Base-by-base conservation (phyloP, 768 basidiomycete species). In the Lactarius trivialis region DNA sequence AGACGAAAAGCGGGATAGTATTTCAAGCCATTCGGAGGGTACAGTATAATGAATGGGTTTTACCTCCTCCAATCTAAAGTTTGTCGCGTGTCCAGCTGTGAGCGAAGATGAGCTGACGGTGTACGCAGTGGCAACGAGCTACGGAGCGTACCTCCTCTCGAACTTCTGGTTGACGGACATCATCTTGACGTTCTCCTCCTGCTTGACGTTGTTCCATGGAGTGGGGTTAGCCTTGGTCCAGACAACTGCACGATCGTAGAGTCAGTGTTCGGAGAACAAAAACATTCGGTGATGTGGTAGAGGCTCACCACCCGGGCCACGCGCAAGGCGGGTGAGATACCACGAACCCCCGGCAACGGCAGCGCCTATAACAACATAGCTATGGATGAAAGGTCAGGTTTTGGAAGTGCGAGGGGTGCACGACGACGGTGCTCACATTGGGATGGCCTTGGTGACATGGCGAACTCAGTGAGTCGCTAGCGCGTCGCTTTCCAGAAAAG, bases 181-280 rank as follows among this genome's bases (percentile, higher is more conserved):
- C 63, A 93, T 49, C 76, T 93, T 93, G 57, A 81, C 89, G 66
- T 82, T 82, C 74, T 93, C 85, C 70, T 86, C 79, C 41, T 80
- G 85, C 72, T 89, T 80, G 71, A 93, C 81, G 60, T 82, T 80
- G 75, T 91, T 90, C 89, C 90, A 94, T n/a, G 93, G 93, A 24
- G 85, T 85, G 37, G 91, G 91, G 79, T 95, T 94, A 72, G 70
- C 72, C 73, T 76, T 81, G 68, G 84, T 80, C 85, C 84, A 85
- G 60, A 85, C 72, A 59, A 84, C 82, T 83, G 60, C 4, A 59
- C 2, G n/a, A 36, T 45, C 24, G 36, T 14, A 21, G 5, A 36
- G 56, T 69, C 64, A 61, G 37, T 52, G 54, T 54, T 54, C 34
- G 30, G n/a, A 53, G 34, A 58, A 59, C 14, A 19, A 37, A n/a